Evolutionary conservation across 1,284 basidiomycete species (phyloP), one percentile per base, ranked within the genome.

Genomic region (Anthracocystis panici-leucophaei): DNA sequence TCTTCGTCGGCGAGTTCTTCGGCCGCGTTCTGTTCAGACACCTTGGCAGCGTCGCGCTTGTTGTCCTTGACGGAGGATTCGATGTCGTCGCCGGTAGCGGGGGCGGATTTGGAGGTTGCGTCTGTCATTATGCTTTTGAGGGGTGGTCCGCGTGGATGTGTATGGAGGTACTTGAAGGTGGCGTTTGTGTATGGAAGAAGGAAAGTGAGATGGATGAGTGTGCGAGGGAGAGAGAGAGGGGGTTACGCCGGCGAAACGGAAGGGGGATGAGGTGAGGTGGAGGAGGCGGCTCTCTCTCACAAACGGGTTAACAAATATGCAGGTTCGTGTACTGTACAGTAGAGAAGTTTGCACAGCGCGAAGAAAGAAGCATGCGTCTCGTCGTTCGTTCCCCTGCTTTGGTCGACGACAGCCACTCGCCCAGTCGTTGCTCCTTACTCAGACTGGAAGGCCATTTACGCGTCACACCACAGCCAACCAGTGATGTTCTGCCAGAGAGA

Each of bases 21-120:
- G 25, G 65, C 52, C 4, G 66, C 52, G 21, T 69, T 59, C 42
- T 75, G 31, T 53, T 75, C 65, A 20, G 66, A 38, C 5, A 18
- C 16, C 48, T 69, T 52, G 41, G 65, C 71, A 45, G 71, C 65
- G 18, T 63, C 63, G 11, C 59, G 61, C 62, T 75, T 68, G 71
- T 69, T 59, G 21, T 69, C 58, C 57, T 69, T 75, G 51, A 75
- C 63, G 6, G 62, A 50, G 16, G 46, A n/a, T 41, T 75, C 71
- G 56, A 69, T 67, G 29, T 31, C 33, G 21, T 45, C 54, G 3
- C 52, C 42, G 31, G 57, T 9, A 42, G 65, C 5, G 6, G 64
- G 18, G 45, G 40, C 38, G 16, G 55, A 48, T 29, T 57, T 51
- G 53, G 55, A 23, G 49, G 67, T 48, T 14, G 57, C 33, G 38